Evolutionary conservation across 192 early-diverging fungal genomes (phyloP), one percentile per base, ranked within the genome.

Genomic region (Coemansia sp.): DNA sequence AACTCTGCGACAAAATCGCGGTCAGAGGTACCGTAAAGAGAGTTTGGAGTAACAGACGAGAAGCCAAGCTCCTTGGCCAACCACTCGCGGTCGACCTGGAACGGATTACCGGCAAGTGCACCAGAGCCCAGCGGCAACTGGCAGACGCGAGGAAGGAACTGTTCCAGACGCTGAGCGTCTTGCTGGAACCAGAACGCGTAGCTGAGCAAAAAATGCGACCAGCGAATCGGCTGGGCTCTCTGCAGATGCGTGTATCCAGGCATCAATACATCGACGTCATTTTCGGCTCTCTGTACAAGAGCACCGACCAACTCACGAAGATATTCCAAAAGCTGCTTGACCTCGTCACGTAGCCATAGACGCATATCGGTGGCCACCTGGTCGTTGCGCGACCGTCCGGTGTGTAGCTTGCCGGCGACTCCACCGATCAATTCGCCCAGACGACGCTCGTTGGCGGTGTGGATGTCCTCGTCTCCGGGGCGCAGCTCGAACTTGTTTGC

Each of bases 231-330:
- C 86, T 99, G 97, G 5, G 96, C 97, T 18, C 96, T 86, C 89
- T 95, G 97, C 73, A 99, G 71, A 77, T 99, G 97, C n/a, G 97
- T 99, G 86, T 98, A 99, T 0, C 97, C 97, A 41, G 97, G 97
- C 94, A 99, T 96, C 61, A 99, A 71, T n/a, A 96, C 90, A 76
- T 98, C 92, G 11, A 97, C 87, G 71, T 99, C 97, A 36, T 70
- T 73, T 65, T 92, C 88, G 5, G 97, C 97, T n/a, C 97, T 86
- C 37, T 79, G 76, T 3, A 94, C 91, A 34, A 88, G 79, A 11
- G 87, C 88, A 12, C 74, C 81, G 6, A 99, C 91, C 32, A 98
- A 76, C 58, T 91, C 89, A 74, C 93, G 93, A 45, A 97, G 70
- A 54, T 89, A 82, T 3, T 60, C 84, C 3, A 91, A 65, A 20